phyloP scores from a whole-genome alignment of 148 eudicot species.

The Vaccinium vitisidaea region DNA sequence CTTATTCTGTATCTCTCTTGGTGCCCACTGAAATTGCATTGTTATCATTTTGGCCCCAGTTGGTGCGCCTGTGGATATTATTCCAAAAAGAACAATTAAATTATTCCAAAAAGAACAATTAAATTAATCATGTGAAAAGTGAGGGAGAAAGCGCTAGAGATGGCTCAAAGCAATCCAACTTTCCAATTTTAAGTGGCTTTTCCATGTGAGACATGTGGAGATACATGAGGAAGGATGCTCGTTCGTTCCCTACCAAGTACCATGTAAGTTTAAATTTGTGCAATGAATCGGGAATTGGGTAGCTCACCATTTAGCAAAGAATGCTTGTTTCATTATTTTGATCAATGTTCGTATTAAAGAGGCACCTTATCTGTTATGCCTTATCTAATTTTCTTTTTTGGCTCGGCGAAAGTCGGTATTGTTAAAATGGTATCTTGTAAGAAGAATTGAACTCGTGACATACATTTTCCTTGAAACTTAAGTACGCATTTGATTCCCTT shows the following conservation, averaged over 20 bases:
- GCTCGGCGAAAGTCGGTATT: no score
- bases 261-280: not conserved
- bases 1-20: not conserved
- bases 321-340: not conserved
- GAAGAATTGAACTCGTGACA: no score
- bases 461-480: no score
- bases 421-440: no score
- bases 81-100: not conserved
- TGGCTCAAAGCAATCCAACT: not conserved
- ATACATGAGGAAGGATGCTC: not conserved
- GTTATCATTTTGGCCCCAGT: not conserved
- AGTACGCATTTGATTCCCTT: no score
- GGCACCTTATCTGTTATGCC: not conserved
- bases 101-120: not conserved
- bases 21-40: not conserved
- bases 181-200: not conserved
- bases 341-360: not conserved
- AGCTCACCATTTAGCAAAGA: not conserved
- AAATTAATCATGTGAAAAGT: not conserved
- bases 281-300: not conserved
- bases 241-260: not conserved
- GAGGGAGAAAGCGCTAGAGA: not conserved
- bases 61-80: not conserved
- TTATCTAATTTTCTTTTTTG: no score
- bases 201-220: not conserved